phyloP scores from a whole-genome alignment of 202 grass and related monocot genomes.

The Brachypodium distachyon region DNA sequence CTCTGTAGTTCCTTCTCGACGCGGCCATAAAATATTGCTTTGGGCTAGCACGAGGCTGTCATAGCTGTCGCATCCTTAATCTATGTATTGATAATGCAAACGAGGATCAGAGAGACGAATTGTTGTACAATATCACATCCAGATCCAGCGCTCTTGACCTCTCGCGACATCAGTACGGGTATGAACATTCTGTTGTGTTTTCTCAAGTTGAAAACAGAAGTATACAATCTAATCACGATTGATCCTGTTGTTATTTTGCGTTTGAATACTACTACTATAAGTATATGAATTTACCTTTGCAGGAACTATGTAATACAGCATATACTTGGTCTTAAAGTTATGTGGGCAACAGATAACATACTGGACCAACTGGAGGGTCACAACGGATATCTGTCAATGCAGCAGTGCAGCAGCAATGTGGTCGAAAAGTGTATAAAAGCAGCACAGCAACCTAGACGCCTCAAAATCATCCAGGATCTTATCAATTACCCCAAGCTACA shows the following conservation, averaged over 20 bases:
- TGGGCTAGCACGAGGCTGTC: conserved; percentile 55
- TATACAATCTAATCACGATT: not conserved
- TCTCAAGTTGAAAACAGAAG: not conserved
- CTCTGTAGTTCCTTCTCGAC: conserved; percentile 54
- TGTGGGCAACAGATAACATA: conserved; percentile 29
- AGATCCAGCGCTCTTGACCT: conserved; percentile 36
- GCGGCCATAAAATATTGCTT: conserved; percentile 30
- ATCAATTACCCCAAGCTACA: conserved; percentile 24
- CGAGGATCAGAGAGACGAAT: conserved; percentile 27
- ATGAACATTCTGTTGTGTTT: conserved; percentile 6
- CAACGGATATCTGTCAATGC: conserved; percentile 36
- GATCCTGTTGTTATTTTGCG: not conserved
- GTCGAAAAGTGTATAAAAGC: conserved; percentile 52
- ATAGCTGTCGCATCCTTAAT: conserved; percentile 78
- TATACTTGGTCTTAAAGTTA: conserved; percentile 31
- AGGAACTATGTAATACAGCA: conserved; percentile 70
- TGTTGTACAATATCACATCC: conserved; percentile 41
- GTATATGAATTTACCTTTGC: not conserved
- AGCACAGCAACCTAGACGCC: not conserved
- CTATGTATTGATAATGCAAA: conserved; percentile 53
- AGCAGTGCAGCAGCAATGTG: conserved; percentile 64
- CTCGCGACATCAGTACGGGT: conserved; percentile 65
- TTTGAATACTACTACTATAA: conserved; percentile 14
- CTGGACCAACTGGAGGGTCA: conserved; percentile 31
- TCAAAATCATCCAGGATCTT: conserved; percentile 45